These are phyloP conservation scores for Debaryomyces udenii DNA, from an alignment of 1,139 yeast species.

Conservation along the genomic window DNA sequence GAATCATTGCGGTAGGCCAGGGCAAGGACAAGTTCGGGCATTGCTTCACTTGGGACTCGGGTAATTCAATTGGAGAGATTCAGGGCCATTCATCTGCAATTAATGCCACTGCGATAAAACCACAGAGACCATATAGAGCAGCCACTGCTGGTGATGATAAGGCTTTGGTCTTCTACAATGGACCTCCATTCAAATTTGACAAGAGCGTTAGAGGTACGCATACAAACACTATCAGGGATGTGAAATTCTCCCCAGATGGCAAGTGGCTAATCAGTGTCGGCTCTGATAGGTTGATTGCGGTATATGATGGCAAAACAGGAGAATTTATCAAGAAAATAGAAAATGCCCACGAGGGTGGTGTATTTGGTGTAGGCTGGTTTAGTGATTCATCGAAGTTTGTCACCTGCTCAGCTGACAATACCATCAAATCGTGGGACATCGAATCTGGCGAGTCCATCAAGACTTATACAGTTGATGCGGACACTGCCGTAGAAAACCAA, in stretches of 20 bases:
- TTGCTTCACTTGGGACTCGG: conserved; percentile 91
- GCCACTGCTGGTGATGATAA: conserved; percentile 92
- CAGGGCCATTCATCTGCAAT: conserved; percentile 89
- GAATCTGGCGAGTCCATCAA: conserved; percentile 24
- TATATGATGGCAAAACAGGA: conserved; percentile 90
- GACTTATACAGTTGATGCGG: conserved; percentile 46
- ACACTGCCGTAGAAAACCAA: conserved; percentile 57
- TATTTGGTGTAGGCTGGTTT: conserved; percentile 77
- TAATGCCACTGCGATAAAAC: conserved; percentile 82
- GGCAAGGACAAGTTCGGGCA: conserved; percentile 93
- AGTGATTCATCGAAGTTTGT: conserved; percentile 61
- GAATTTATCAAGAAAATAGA: conserved; percentile 61
- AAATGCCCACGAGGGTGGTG: conserved; percentile 73
- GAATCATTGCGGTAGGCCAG: conserved; percentile 93
- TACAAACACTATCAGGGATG: conserved; percentile 77
- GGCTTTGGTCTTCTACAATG: conserved; percentile 80
- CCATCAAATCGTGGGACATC: conserved; percentile 66
- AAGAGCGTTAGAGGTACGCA: conserved; percentile 75
- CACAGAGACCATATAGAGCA: conserved; percentile 91
- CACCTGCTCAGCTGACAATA: conserved; percentile 84
- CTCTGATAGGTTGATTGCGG: conserved; percentile 73
- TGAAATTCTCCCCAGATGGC: conserved; percentile 80
- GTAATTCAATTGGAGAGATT: conserved; percentile 93
- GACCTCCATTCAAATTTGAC: conserved; percentile 91
- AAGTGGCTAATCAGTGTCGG: conserved; percentile 79